phyloP scores from a whole-genome alignment of 2,329 filamentous ascomycete genomes.

The Clonostachys rosea region DNA sequence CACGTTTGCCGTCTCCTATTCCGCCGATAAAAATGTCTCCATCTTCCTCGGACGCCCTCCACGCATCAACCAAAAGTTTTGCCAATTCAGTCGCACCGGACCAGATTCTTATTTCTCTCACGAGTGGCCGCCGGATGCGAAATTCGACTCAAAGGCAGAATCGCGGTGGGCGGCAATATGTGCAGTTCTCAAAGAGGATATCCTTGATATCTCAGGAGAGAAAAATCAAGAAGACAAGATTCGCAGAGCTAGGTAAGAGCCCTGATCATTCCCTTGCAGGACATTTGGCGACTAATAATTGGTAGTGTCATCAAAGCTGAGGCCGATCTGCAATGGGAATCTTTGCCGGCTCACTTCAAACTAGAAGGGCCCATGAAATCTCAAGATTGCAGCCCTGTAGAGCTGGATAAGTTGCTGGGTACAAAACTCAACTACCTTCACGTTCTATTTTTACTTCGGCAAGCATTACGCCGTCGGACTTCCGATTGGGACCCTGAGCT shows the following conservation, averaged over 20 bases:
- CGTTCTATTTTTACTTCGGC: not conserved
- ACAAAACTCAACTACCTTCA: not conserved
- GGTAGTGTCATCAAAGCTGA: not conserved
- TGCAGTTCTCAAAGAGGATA: not conserved
- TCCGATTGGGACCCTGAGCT: not conserved
- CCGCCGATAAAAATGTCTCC: constrained; percentile 35
- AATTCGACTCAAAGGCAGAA: not conserved
- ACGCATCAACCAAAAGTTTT: constrained; percentile 18
- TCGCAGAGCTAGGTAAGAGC: not conserved
- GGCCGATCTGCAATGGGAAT: not conserved
- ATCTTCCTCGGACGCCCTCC: constrained; percentile 34
- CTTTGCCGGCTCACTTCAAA: not conserved
- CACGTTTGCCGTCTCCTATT: constrained; percentile 34
- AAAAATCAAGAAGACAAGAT: not conserved
- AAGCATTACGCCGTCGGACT: not conserved
- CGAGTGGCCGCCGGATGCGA: not conserved
- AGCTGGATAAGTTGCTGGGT: not conserved
- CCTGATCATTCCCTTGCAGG: not conserved
- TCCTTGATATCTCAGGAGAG: not conserved
- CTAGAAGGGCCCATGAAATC: not conserved
- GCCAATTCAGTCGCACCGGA: not conserved
- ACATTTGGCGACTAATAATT: too few relatives aligned
- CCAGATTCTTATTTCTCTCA: not conserved
- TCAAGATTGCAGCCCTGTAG: not conserved
- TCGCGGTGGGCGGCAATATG: not conserved